Percentiles rank a stretch among this genome's conserved stretches.
These are phyloP conservation scores for Lojkania enalia DNA, from an alignment of 2,329 filamentous ascomycete genomes.

Conservation along the genomic window DNA sequence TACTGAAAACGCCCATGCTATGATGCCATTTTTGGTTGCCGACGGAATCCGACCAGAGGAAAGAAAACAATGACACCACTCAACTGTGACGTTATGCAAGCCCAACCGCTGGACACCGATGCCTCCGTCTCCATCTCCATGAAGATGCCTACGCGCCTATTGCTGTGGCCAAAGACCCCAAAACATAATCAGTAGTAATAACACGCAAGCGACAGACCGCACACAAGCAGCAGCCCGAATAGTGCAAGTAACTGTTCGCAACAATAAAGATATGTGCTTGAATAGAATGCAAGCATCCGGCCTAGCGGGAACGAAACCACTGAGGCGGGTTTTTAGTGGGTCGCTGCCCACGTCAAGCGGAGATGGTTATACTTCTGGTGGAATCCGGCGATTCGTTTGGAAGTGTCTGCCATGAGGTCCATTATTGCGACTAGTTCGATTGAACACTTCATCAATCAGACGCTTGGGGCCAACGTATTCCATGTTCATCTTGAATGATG, in stretches of 20 bases:
- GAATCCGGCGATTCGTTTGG: slow-evolving; percentile 30
- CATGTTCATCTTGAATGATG: slow-evolving; percentile 59
- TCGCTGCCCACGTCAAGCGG: no score
- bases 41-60: not conserved
- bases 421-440: slow-evolving; percentile 46
- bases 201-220: not conserved
- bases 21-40: not conserved
- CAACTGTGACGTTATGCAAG: slow-evolving; percentile 23
- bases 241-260: slow-evolving; percentile 24
- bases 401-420: slow-evolving; percentile 29
- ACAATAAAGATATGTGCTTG: slow-evolving; percentile 28
- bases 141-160: slow-evolving; percentile 17
- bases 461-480: slow-evolving; percentile 65
- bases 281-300: slow-evolving; percentile 23
- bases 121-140: slow-evolving; percentile 18
- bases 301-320: slow-evolving; percentile 15
- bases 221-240: not conserved
- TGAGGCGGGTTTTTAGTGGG: slow-evolving; percentile 8
- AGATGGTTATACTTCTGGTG: slow-evolving; percentile 9
- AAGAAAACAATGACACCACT: slow-evolving; percentile 19
- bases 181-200: slow-evolving; percentile 3
- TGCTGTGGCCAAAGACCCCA: not conserved
- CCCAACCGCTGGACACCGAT: slow-evolving; percentile 22
- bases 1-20: slow-evolving; percentile 4
- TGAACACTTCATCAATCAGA: slow-evolving; percentile 66